phyloP scores from a whole-genome alignment of 495 filamentous ascomycete species.

The Penicillium alfredii region DNA sequence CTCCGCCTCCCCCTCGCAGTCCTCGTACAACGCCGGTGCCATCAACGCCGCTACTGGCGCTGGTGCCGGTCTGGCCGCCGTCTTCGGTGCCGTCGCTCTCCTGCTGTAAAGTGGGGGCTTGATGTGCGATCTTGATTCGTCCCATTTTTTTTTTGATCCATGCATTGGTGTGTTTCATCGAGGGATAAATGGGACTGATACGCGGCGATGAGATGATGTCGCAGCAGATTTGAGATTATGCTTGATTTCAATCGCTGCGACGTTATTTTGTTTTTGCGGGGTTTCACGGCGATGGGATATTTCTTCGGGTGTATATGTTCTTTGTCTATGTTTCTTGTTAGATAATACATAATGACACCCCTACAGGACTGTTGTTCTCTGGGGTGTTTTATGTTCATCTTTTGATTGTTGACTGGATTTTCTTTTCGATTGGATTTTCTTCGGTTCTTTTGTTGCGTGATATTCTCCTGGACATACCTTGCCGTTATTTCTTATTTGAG shows the following conservation, averaged over 20 bases:
- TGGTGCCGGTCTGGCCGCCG: conserved; percentile 64
- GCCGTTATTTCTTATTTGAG: too few species aligned
- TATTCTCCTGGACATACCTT: conserved; percentile 20
- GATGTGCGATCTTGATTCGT: too few species aligned
- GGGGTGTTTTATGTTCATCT: too few species aligned
- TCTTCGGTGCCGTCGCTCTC: conserved; percentile 69
- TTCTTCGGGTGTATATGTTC: conserved; percentile 17
- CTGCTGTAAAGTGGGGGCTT: conserved; percentile 56
- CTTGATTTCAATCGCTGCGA: too few species aligned
- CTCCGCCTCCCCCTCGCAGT: conserved; percentile 45
- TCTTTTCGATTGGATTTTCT: too few species aligned
- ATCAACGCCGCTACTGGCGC: conserved; percentile 47
- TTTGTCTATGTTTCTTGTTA: conserved; percentile 21
- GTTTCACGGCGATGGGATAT: conserved; percentile 7
- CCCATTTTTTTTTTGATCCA: conserved; percentile 4
- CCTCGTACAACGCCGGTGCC: conserved; percentile 45
- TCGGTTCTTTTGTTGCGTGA: conserved; percentile 7
- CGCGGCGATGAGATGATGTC: too few species aligned
- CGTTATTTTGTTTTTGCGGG: conserved; percentile 4
- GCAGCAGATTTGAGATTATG: too few species aligned
- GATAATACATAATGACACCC: conserved; percentile 24
- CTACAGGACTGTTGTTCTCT: conserved; percentile 2
- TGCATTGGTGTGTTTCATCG: too few species aligned
- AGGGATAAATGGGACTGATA: too few species aligned
- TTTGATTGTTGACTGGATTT: too few species aligned